Percentiles rank a stretch among this genome's conserved stretches.
Conservation (phyloP, 202 grass and related monocot species). For the Zizania palustris region DNA sequence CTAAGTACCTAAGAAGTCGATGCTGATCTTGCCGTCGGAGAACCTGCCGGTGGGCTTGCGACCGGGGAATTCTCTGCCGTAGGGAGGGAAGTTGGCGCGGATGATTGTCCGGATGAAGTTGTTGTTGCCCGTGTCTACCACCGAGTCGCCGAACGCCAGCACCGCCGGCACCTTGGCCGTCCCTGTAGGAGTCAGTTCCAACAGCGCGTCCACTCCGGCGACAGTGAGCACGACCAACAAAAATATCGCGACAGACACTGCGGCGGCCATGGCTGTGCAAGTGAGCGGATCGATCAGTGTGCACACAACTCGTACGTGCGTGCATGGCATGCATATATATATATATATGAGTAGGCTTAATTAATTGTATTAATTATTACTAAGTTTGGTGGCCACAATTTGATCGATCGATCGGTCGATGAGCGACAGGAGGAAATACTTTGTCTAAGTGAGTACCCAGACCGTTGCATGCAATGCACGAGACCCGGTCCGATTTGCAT, state of each 20-base stretch:
- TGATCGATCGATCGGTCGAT: background rate
- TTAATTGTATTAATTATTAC: no score
- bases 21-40: constrained; percentile 62
- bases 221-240: constrained; percentile 1
- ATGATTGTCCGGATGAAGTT: constrained; percentile 54
- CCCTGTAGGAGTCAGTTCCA: background rate
- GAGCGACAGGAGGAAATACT: background rate
- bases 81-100: constrained; percentile 66
- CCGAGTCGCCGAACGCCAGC: constrained; percentile 64
- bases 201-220: background rate
- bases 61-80: constrained; percentile 53
- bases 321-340: background rate
- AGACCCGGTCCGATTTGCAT: background rate
- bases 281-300: background rate
- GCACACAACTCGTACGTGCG: no score
- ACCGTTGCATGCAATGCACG: constrained; percentile 1
- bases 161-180: constrained; percentile 45
- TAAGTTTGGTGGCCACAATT: no score
- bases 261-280: background rate
- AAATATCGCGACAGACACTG: background rate
- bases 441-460: background rate
- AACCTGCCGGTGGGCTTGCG: constrained; percentile 71
- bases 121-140: constrained; percentile 75
- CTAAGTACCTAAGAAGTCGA: constrained; percentile 59
- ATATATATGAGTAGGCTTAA: background rate